Evolutionary conservation across 2,329 filamentous ascomycete species (phyloP).

Genomic region (Ambrosiella beaveri): DNA sequence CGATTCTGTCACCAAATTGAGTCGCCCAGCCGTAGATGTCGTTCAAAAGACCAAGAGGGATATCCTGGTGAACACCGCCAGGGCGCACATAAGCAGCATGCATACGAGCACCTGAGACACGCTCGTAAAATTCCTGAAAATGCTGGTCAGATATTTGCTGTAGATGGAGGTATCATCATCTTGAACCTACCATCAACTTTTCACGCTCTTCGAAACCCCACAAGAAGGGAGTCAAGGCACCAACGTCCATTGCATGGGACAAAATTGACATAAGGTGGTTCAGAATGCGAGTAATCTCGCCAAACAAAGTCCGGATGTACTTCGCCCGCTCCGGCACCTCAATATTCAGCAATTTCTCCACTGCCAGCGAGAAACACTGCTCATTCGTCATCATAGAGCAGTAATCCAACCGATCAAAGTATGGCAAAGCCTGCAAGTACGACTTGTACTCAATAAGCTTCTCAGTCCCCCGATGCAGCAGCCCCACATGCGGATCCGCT

Average conservation of each 20-base stretch:
- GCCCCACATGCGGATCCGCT: slow-evolving; percentile 87
- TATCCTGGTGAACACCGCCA: slow-evolving; percentile 88
- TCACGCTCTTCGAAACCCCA: slow-evolving; percentile 99
- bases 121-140: slow-evolving; percentile 94
- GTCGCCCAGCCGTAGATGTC: slow-evolving; percentile 99
- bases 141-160: background rate
- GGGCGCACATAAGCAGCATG: slow-evolving; percentile 95
- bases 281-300: slow-evolving; percentile 78
- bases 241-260: slow-evolving; percentile 97
- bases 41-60: slow-evolving; percentile 83
- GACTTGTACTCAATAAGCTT: slow-evolving; percentile 99
- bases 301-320: slow-evolving; percentile 92
- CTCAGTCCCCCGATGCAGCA: slow-evolving; percentile 93
- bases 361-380: slow-evolving; percentile 87
- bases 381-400: slow-evolving; percentile 99
- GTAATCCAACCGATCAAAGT: slow-evolving; percentile 97
- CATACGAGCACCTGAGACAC: slow-evolving; percentile 91
- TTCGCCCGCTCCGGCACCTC: slow-evolving; percentile 92
- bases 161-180: background rate
- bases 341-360: slow-evolving; percentile 94
- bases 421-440: slow-evolving; percentile 92
- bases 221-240: slow-evolving; percentile 91
- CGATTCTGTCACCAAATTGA: slow-evolving; percentile 94
- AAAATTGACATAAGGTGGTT: slow-evolving; percentile 98
- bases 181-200: slow-evolving; percentile 77